Percentiles rank a stretch among this genome's conserved stretches.
These are phyloP conservation scores for Hyaloscypha bicolor DNA, from an alignment of 495 filamentous ascomycete genomes.

Conservation along the genomic window DNA sequence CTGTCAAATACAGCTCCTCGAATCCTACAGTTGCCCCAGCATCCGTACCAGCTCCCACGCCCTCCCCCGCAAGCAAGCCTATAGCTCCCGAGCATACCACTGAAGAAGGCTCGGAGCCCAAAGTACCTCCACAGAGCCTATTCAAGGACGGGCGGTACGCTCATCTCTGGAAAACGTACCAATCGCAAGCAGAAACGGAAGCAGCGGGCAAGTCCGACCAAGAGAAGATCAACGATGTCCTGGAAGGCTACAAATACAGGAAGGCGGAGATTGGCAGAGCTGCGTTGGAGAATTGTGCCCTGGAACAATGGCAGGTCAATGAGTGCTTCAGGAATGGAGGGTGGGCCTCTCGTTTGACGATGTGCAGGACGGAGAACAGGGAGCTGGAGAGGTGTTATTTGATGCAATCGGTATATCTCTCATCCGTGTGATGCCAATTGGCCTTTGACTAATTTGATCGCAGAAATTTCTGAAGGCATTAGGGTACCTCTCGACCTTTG, in stretches of 20 bases:
- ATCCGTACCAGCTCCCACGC: constrained; percentile 24
- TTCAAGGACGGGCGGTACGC: constrained; percentile 86
- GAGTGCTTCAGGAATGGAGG: constrained; percentile 73
- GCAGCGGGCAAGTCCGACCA: constrained; percentile 65
- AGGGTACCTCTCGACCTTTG: constrained; percentile 75
- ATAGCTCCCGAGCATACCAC: constrained; percentile 7
- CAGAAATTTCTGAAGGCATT: constrained; percentile 86
- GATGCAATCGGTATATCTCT: constrained; percentile 67
- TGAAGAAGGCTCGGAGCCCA: constrained; percentile 12
- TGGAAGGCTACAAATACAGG: constrained; percentile 82
- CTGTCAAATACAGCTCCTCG: constrained; percentile 62
- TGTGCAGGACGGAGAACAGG: constrained; percentile 74
- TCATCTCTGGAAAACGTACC: constrained; percentile 89
- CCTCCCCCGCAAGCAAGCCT: constrained; percentile 21
- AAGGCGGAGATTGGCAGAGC: constrained; percentile 75
- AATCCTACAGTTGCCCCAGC: constrained; percentile 25
- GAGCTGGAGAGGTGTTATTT: constrained; percentile 79
- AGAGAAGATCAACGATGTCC: constrained; percentile 72
- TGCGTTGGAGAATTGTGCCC: constrained; percentile 90
- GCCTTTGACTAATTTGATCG: background rate
- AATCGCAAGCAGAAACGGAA: constrained; percentile 64
- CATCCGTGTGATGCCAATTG: background rate
- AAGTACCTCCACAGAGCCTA: constrained; percentile 43
- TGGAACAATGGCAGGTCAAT: constrained; percentile 75
- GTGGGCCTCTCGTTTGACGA: constrained; percentile 59